These are phyloP conservation scores for Yamadazyma triangularis DNA, from an alignment of 1,139 yeast genomes.

Conservation along the genomic window DNA sequence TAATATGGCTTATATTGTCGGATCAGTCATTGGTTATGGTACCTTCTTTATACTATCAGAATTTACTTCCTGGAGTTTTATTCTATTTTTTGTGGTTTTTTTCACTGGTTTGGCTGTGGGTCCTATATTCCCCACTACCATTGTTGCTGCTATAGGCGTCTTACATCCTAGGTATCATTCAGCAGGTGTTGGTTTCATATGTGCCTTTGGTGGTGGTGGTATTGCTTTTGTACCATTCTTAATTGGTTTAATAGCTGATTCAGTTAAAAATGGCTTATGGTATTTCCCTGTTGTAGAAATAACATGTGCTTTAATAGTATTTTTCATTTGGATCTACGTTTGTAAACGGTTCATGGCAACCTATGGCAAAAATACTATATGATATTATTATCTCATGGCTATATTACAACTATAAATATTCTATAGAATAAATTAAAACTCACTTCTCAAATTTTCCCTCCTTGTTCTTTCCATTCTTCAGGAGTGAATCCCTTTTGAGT, in stretches of 20 bases:
- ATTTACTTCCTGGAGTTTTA: conserved; percentile 17
- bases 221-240: conserved; percentile 68
- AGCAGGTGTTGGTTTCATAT: conserved; percentile 68
- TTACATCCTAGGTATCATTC: conserved; percentile 62
- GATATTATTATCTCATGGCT: too few relatives aligned
- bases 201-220: conserved; percentile 73
- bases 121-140: conserved; percentile 76
- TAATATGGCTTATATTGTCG: conserved; percentile 21
- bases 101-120: conserved; percentile 68
- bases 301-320: conserved; percentile 21
- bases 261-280: conserved; percentile 29
- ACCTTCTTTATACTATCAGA: conserved; percentile 18
- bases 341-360: conserved; percentile 13
- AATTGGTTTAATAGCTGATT: conserved; percentile 48
- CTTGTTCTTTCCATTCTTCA: conserved; percentile 61
- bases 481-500: conserved; percentile 82
- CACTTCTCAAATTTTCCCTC: conserved; percentile 17
- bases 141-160: conserved; percentile 58
- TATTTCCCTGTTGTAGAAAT: conserved; percentile 31
- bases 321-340: conserved; percentile 25
- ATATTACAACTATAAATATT: not conserved
- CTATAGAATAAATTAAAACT: conserved; percentile 1
- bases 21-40: conserved; percentile 26
- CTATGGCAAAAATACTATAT: conserved; percentile 11
- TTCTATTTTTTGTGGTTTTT: conserved; percentile 41